Base-by-base conservation (phyloP, 495 filamentous ascomycete genomes). In the Hyaloscypha finlandica region DNA sequence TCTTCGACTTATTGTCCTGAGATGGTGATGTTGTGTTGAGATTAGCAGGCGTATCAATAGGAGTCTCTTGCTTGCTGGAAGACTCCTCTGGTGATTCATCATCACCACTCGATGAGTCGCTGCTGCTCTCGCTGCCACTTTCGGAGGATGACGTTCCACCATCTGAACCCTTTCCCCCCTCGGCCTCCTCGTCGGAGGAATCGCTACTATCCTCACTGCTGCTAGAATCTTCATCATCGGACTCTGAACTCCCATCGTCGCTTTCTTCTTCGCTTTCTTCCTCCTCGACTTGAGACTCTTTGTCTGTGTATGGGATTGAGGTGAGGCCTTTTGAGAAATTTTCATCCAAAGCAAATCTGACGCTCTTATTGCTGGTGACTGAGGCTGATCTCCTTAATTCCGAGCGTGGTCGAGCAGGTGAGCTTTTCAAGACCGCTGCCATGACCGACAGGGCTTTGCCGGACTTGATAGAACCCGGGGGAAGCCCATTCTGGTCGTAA, bases 401-500 rank as follows among this genome's bases (percentile, higher is more conserved):
- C 31, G 65, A 32, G 0, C 19, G 45, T 29, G 12, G 29, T 35
- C 25, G 60, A 54, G 30, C 20, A n/a, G 70, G 37, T 0, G 58
- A 67, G 32, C 35, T 65, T 63, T 70, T 52, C n/a, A 65, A 9
- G 39, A 48, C 65, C 57, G 67, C 64, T 33, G 73, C 63, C 67
- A 70, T 70, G 22, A 64, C 31, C 22, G 65, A 64, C 19, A 72
- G 35, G 37, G 59, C 69, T 66, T 62, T 74, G 6, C 73, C 70
- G 16, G 76, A 78, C 19, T 77, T 66, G 48, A 84, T 81, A 8
- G 83, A 83, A 12, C 83, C 83, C 9, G 77, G 71, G 8, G 83
- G 83, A 39, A 85, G 78, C 0, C 83, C 83, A 55, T 81, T 75
- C 19, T 78, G 71, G 64, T 85, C 83, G 60, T 77, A 84, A 8